phyloP scores from a whole-genome alignment of 331 rosid species.

The Malus hybrid region DNA sequence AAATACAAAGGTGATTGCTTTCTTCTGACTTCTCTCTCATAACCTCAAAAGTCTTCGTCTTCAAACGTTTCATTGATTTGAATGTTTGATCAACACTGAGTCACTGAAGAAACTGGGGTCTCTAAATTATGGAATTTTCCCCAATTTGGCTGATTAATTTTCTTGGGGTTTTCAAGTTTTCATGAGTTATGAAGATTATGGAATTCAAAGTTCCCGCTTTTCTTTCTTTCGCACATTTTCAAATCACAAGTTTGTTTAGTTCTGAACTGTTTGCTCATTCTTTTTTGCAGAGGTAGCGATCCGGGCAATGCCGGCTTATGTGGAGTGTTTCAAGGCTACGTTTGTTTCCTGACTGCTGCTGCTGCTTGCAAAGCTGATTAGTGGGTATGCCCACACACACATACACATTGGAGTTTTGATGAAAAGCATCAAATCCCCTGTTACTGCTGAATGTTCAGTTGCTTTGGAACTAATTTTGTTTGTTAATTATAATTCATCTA shows the following conservation, averaged over 20 bases:
- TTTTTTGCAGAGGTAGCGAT: constrained; percentile 39
- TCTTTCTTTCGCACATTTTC: background rate
- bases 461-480: constrained; percentile 26
- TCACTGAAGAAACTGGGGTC: background rate
- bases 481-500: constrained; percentile 30
- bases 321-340: constrained; percentile 8
- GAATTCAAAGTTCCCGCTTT: constrained; percentile 3
- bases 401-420: constrained; percentile 10
- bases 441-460: constrained; percentile 28
- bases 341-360: constrained; percentile 8
- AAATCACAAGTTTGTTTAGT: background rate
- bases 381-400: constrained; percentile 12
- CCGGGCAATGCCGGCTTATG: constrained; percentile 10
- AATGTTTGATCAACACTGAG: background rate
- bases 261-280: constrained; percentile 7
- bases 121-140: background rate
- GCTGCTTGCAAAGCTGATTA: constrained; percentile 17
- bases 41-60: background rate
- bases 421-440: constrained; percentile 8
- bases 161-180: background rate
- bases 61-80: background rate
- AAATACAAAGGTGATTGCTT: constrained; percentile 44
- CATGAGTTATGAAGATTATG: background rate
- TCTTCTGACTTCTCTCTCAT: background rate
- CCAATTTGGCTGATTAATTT: background rate